Base-by-base conservation (phyloP, 306 rosid species). In the Cucumis hystrix region DNA sequence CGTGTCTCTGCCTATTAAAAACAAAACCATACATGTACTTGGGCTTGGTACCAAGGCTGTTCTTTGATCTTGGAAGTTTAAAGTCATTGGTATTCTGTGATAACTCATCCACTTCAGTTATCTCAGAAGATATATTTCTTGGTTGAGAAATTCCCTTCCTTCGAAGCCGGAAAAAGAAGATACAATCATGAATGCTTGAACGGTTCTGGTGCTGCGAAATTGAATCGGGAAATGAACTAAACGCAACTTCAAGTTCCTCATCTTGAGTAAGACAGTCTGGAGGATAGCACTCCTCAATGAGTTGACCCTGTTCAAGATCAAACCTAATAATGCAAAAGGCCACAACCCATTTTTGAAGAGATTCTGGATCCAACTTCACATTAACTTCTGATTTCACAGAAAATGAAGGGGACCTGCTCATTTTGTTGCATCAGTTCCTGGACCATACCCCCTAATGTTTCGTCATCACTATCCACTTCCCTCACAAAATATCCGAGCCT, bases 261-360 rank as follows among this genome's bases (percentile, higher is more conserved):
- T 88, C 90, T 21, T 87, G 88, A 1, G 93, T 87, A 40, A 91
- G 89, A 78, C 86, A 80, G 57, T 86, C 91, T 18, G 91, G 88
- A 15, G 98, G 98, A 58, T 86, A 93, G 87, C 97, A 91, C 88
- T 93, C 97, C 87, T 93, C 98, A 18, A 93, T 90, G n/a, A 93
- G 88, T 85, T 93, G 98, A 11, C 98, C 97, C 72, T 91, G 97
- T 49, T 93, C 91, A 45, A 93, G 98, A 89, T 93, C 98, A 80
- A 93, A 93, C 79, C 98, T 82, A 60, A 91, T 89, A 41, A 82
- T 84, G 79, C 97, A 93, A 79, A 93, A 89, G 55, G 98, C 96
- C 82, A 89, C 82, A 78, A 87, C 85, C 98, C 97, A 91, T 82
- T 77, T 82, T 75, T 75, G 86, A 58, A 93, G 82, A 61, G 92